Evolutionary conservation across 345 rosid species (phyloP).

Genomic region (Salix purpurea): DNA sequence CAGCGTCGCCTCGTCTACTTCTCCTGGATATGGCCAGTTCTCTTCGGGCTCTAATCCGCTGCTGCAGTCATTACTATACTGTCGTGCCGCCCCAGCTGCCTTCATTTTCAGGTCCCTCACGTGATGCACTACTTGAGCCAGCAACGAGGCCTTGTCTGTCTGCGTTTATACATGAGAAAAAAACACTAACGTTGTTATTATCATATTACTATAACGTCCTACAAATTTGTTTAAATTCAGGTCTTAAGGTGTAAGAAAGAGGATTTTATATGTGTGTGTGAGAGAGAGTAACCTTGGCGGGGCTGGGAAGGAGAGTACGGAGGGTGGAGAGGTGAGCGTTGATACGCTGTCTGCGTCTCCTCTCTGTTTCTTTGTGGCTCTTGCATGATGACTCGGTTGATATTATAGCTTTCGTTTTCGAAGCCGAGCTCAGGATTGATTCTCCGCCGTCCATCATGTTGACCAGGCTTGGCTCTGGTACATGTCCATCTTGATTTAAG

Average conservation of each 20-base stretch:
- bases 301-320: constrained; percentile 51
- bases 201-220: not conserved
- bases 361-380: constrained; percentile 58
- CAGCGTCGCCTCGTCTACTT: constrained; percentile 39
- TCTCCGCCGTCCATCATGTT: constrained; percentile 21
- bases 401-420: constrained; percentile 16
- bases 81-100: constrained; percentile 32
- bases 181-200: too few relatives aligned
- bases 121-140: constrained; percentile 74
- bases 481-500: not conserved
- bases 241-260: too few relatives aligned
- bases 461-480: constrained; percentile 13
- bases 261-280: too few relatives aligned
- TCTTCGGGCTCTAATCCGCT: constrained; percentile 9
- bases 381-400: constrained; percentile 25
- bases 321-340: constrained; percentile 59
- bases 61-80: constrained; percentile 12
- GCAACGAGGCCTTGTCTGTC: constrained; percentile 83
- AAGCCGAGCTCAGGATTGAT: constrained; percentile 17
- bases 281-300: constrained; percentile 27
- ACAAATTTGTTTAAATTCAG: not conserved
- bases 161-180: constrained; percentile 2
- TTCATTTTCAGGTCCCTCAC: constrained; percentile 51
- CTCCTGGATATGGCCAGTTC: constrained; percentile 36
- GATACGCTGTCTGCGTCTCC: constrained; percentile 60